These are phyloP conservation scores for Ascochyta viciae-villosae DNA, from an alignment of 2,329 filamentous ascomycete genomes.

Conservation along the genomic window DNA sequence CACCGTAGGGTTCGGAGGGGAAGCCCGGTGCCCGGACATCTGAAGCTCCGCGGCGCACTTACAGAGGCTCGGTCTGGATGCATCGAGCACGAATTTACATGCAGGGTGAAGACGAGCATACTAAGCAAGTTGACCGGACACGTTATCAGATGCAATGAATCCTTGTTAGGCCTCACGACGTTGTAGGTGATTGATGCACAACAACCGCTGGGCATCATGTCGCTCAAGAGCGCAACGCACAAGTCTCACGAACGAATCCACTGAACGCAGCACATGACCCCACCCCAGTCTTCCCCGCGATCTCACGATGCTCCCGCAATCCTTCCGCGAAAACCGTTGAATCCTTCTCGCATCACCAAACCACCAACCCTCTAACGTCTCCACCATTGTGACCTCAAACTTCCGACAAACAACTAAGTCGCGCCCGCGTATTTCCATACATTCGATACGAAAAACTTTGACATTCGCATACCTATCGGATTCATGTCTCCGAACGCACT, in stretches of 20 bases:
- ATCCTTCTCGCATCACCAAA: conserved; percentile 8
- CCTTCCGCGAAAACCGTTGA: conserved; percentile 11
- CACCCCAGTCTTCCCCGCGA: conserved; percentile 11
- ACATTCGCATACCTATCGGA: not conserved
- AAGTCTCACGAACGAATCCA: not conserved
- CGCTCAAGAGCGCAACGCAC: not conserved
- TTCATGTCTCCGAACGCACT: not conserved
- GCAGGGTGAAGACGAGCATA: not conserved
- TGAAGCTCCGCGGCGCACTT: not conserved
- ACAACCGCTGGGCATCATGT: not conserved
- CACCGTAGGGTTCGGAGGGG: not conserved
- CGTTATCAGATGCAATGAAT: not conserved
- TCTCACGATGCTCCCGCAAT: conserved; percentile 14
- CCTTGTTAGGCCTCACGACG: not conserved
- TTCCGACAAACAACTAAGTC: not conserved
- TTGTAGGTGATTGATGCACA: not conserved
- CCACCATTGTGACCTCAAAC: not conserved
- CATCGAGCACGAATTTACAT: not conserved
- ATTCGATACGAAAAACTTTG: not conserved
- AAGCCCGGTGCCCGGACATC: not conserved
- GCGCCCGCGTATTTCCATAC: not conserved
- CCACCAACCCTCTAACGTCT: not conserved
- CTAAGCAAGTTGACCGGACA: not conserved
- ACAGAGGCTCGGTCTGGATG: not conserved
- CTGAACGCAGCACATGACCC: conserved; percentile 1